Evolutionary conservation across 2,329 filamentous ascomycete genomes (phyloP).

Genomic region (Aureobasidium sp.): DNA sequence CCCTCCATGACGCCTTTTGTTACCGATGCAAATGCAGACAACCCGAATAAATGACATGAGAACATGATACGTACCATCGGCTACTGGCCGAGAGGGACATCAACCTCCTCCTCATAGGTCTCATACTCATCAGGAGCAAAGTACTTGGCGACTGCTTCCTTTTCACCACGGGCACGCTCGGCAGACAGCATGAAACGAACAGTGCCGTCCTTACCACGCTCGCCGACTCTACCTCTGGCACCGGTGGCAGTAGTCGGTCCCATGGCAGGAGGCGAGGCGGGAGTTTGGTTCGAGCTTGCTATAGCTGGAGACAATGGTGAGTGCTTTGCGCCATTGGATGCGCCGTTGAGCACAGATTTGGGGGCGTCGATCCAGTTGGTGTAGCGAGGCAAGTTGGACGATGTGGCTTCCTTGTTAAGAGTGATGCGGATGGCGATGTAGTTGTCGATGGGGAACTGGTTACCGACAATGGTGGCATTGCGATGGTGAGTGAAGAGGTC

Average conservation of each 20-base stretch:
- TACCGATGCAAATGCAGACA: conserved; percentile 4
- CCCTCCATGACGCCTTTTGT: background rate
- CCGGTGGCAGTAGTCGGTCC: conserved; percentile 27
- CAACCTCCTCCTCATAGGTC: conserved; percentile 70
- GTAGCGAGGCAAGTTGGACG: conserved; percentile 55
- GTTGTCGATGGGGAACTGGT: conserved; percentile 62
- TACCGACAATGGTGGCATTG: conserved; percentile 65
- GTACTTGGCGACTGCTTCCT: conserved; percentile 58
- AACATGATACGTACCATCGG: background rate
- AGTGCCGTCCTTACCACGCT: conserved; percentile 59
- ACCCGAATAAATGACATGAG: background rate
- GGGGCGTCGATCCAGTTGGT: conserved; percentile 41
- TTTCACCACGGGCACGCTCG: conserved; percentile 65
- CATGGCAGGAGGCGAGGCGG: conserved; percentile 35
- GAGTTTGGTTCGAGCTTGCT: conserved; percentile 23
- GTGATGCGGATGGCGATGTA: conserved; percentile 84
- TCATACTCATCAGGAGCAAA: conserved; percentile 66
- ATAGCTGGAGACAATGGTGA: conserved; percentile 5
- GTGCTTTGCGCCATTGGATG: conserved; percentile 27
- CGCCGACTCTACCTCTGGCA: conserved; percentile 29
- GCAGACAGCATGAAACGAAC: conserved; percentile 85
- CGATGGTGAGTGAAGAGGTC: conserved; percentile 87
- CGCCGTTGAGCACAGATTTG: conserved; percentile 30
- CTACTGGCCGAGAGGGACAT: conserved; percentile 32
- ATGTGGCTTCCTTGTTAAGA: conserved; percentile 73